phyloP scores from a whole-genome alignment of 805 yeast species.

The Wickerhamia fluorescens region DNA sequence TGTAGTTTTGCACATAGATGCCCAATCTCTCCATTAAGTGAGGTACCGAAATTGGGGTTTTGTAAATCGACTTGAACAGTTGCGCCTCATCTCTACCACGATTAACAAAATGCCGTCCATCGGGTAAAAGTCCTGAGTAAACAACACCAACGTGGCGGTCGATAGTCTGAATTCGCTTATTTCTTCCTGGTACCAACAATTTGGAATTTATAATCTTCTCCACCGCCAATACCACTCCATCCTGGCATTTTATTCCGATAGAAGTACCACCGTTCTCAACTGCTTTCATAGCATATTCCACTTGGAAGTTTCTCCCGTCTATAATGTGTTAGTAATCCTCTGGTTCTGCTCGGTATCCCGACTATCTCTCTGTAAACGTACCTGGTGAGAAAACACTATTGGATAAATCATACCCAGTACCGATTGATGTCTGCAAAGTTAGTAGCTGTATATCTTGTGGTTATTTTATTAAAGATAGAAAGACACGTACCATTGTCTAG shows the following conservation, averaged over 20 bases:
- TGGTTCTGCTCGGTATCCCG: too few relatives aligned
- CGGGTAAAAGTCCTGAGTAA: conserved; percentile 92
- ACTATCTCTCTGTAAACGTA: too few relatives aligned
- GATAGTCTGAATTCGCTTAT: conserved; percentile 84
- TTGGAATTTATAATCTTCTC: conserved; percentile 87
- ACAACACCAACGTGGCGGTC: conserved; percentile 93
- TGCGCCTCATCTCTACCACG: conserved; percentile 90
- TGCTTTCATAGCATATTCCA: conserved; percentile 95
- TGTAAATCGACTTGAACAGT: conserved; percentile 69
- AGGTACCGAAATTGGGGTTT: conserved; percentile 70
- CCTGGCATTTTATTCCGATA: conserved; percentile 83
- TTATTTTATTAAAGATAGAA: too few relatives aligned
- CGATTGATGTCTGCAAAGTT: conserved; percentile 69
- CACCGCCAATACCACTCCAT: conserved; percentile 96
- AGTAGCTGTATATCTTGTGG: too few relatives aligned
- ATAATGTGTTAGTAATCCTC: too few relatives aligned
- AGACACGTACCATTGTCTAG: too few relatives aligned
- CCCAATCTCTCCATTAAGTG: conserved; percentile 84
- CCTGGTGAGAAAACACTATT: conserved; percentile 93
- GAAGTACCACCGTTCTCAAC: conserved; percentile 97
- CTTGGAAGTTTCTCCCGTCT: conserved; percentile 95
- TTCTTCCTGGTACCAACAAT: conserved; percentile 80
- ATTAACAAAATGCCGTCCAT: conserved; percentile 88
- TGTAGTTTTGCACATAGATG: conserved; percentile 88
- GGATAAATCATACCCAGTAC: conserved; percentile 98